Evolutionary conservation across 2,329 filamentous ascomycete genomes (phyloP).

Genomic region (Cercospora sesami): DNA sequence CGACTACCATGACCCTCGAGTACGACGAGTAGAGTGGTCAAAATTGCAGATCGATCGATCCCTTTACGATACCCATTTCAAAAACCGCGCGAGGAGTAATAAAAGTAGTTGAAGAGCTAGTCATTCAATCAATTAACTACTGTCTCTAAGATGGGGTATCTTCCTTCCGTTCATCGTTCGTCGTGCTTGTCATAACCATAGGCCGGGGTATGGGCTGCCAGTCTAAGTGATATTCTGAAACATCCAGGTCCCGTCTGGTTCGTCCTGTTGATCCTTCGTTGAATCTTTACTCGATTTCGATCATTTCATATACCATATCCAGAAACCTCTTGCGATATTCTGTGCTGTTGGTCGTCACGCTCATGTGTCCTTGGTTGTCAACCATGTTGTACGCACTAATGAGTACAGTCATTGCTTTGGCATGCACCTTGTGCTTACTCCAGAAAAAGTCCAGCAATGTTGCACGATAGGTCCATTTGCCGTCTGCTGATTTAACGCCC

Average conservation of each 20-base stretch:
- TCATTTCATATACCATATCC: constrained; percentile 52
- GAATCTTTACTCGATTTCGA: constrained; percentile 36
- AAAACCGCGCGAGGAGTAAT: background rate
- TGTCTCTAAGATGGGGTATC: background rate
- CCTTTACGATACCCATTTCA: background rate
- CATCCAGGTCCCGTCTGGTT: background rate
- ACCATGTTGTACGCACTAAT: constrained; percentile 59
- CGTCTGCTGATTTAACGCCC: constrained; percentile 62
- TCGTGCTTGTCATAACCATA: background rate
- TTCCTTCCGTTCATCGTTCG: background rate
- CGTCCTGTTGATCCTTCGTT: background rate
- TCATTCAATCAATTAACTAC: background rate
- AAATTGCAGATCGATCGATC: background rate
- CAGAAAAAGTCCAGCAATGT: constrained; percentile 76
- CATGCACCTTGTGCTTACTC: constrained; percentile 69
- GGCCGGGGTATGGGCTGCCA: background rate
- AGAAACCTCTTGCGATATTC: constrained; percentile 65
- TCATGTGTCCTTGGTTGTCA: constrained; percentile 68
- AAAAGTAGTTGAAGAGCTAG: background rate
- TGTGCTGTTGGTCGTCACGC: constrained; percentile 66
- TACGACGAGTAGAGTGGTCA: constrained; percentile 40
- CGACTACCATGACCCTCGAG: constrained; percentile 46
- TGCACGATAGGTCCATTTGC: constrained; percentile 66
- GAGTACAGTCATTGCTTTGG: constrained; percentile 65
- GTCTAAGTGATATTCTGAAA: background rate